Conservation (phyloP, 345 rosid species). For the Carallia brachiata region DNA sequence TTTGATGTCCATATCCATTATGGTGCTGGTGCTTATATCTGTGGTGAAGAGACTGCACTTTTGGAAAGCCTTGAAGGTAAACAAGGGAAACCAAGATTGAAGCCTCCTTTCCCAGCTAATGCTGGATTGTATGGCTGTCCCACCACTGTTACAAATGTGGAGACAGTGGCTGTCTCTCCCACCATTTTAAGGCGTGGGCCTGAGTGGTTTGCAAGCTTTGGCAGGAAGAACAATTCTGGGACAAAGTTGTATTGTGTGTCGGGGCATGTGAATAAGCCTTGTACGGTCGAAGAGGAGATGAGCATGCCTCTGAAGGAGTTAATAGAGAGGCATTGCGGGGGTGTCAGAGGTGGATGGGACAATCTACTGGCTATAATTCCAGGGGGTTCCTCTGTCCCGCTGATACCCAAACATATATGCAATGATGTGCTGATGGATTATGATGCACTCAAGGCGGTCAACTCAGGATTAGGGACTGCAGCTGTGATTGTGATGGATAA, state of each 20-base stretch:
- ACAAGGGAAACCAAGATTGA: constrained; percentile 96
- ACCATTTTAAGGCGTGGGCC: constrained; percentile 95
- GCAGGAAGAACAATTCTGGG: constrained; percentile 90
- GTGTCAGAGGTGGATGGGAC: constrained; percentile 97
- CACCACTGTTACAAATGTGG: constrained; percentile 93
- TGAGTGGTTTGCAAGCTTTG: constrained; percentile 98
- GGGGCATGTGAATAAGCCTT: constrained; percentile 92
- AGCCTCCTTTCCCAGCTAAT: constrained; percentile 99
- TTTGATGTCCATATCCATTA: constrained; percentile 94
- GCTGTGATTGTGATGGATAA: constrained; percentile 99
- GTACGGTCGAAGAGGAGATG: constrained; percentile 98
- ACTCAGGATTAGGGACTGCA: constrained; percentile 90
- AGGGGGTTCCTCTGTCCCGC: constrained; percentile 93
- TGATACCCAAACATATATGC: constrained; percentile 77
- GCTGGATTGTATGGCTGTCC: constrained; percentile 97
- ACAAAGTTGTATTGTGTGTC: constrained; percentile 84
- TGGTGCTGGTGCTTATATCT: constrained; percentile 98
- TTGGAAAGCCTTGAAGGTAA: constrained; percentile 96
- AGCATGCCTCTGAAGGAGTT: constrained; percentile 89
- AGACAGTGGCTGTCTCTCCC: constrained; percentile 96
- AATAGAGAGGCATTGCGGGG: constrained; percentile 94
- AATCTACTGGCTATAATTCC: constrained; percentile 93
- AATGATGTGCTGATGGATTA: constrained; percentile 96
- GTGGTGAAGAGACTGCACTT: constrained; percentile 98
- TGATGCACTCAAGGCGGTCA: constrained; percentile 97